These are phyloP conservation scores for Filobasidium floriforme DNA, from an alignment of 768 basidiomycete genomes.

Conservation along the genomic window DNA sequence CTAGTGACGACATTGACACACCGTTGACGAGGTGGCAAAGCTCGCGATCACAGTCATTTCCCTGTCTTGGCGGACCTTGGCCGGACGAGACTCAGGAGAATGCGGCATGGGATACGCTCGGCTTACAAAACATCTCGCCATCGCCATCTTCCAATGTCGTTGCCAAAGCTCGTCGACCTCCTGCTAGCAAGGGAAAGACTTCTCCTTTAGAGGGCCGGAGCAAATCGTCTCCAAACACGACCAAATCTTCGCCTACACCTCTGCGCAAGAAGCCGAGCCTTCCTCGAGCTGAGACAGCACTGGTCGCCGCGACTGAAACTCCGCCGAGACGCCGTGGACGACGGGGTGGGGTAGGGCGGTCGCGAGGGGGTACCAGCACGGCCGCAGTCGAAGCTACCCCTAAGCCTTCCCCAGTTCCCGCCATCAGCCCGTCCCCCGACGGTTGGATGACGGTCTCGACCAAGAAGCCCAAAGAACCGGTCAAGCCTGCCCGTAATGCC, in stretches of 20 bases:
- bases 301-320: not conserved
- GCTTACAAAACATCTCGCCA: not conserved
- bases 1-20: not conserved
- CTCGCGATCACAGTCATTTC: not conserved
- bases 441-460: constrained; percentile 1
- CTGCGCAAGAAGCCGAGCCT: not conserved
- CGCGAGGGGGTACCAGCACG: not conserved
- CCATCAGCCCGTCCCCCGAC: not conserved
- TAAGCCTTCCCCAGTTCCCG: not conserved
- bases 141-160: not conserved
- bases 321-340: constrained; percentile 1
- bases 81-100: not conserved
- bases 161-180: not conserved
- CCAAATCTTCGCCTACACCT: not conserved
- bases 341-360: not conserved
- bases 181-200: too few relatives aligned
- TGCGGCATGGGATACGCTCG: not conserved
- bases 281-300: not conserved
- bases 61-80: not conserved
- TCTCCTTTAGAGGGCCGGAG: too few relatives aligned
- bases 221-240: too few relatives aligned
- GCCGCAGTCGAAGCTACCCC: not conserved
- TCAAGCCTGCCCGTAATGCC: not conserved
- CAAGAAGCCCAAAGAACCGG: constrained; percentile 2
- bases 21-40: not conserved